Conservation (phyloP, 2,329 filamentous ascomycete genomes). For the Arthroderma sp. region DNA sequence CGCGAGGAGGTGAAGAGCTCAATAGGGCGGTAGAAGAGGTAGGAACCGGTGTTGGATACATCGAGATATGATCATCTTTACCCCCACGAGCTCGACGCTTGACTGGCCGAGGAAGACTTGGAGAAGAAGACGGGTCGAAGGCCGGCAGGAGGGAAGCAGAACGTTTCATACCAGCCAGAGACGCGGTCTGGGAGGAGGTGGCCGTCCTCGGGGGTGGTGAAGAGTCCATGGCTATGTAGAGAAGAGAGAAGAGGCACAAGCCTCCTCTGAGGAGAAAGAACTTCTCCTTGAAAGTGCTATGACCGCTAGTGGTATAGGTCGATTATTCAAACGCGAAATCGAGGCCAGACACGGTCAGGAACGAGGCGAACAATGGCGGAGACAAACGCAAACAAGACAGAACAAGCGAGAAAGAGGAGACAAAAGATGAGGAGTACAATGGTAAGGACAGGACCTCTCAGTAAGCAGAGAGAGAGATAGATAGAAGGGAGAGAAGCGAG, state of each 20-base stretch:
- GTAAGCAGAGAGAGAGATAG: background rate
- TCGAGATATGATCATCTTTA: constrained; percentile 30
- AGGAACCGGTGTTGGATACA: constrained; percentile 85
- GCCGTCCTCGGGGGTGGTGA: constrained; percentile 24
- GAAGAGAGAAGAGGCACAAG: constrained; percentile 6
- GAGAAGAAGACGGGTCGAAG: constrained; percentile 38
- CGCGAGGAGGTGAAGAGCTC: constrained; percentile 65
- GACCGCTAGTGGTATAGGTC: no score
- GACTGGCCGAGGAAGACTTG: constrained; percentile 33
- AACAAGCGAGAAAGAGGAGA: background rate
- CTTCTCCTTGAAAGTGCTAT: no score
- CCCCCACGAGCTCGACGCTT: constrained; percentile 35
- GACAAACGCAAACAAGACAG: background rate
- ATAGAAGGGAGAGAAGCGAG: constrained; percentile 1
- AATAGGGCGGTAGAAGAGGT: constrained; percentile 88
- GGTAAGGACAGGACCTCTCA: constrained; percentile 4
- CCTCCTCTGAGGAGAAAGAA: background rate
- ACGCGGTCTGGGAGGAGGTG: constrained; percentile 13
- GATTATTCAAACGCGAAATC: no score
- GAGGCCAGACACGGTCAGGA: no score
- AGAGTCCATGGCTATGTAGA: constrained; percentile 25
- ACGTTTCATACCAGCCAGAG: constrained; percentile 32
- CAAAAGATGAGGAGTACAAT: background rate
- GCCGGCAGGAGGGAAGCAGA: constrained; percentile 36
- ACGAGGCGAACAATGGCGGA: background rate